Percentiles rank a stretch among this genome's conserved stretches.
phyloP scores from a whole-genome alignment of 2,329 filamentous ascomycete genomes.

The Plenodomus tracheiphilus region DNA sequence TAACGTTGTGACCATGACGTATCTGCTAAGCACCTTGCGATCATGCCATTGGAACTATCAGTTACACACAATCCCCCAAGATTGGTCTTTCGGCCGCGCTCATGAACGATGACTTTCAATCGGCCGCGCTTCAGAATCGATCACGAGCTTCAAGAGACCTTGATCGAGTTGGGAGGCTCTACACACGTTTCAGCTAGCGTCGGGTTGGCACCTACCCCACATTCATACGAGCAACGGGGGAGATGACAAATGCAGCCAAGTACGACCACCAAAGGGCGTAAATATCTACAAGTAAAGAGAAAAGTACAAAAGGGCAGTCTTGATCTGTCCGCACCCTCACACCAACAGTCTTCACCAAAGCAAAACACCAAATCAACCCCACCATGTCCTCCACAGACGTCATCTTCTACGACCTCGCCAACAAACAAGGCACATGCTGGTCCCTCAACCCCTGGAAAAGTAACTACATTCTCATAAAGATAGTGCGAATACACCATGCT shows the following conservation, averaged over 20 bases:
- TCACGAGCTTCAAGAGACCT: background rate
- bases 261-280: background rate
- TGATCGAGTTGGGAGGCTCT: background rate
- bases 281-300: background rate
- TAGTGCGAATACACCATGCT: no score
- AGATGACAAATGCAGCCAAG: background rate
- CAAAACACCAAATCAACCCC: background rate
- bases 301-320: background rate
- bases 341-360: background rate
- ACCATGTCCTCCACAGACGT: conserved; percentile 40
- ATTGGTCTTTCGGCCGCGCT: background rate
- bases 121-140: background rate
- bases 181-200: background rate
- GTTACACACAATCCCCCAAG: background rate
- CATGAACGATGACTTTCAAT: background rate
- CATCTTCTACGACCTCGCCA: conserved; percentile 66
- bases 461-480: conserved; percentile 38
- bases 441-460: conserved; percentile 74
- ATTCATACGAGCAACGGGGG: background rate
- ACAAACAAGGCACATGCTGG: conserved; percentile 58
- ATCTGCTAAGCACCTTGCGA: no score
- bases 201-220: background rate
- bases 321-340: background rate
- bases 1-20: no score
- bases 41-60: background rate